Evolutionary conservation across 2,329 filamentous ascomycete species (phyloP).

Genomic region (Tolypocladium nubicola): DNA sequence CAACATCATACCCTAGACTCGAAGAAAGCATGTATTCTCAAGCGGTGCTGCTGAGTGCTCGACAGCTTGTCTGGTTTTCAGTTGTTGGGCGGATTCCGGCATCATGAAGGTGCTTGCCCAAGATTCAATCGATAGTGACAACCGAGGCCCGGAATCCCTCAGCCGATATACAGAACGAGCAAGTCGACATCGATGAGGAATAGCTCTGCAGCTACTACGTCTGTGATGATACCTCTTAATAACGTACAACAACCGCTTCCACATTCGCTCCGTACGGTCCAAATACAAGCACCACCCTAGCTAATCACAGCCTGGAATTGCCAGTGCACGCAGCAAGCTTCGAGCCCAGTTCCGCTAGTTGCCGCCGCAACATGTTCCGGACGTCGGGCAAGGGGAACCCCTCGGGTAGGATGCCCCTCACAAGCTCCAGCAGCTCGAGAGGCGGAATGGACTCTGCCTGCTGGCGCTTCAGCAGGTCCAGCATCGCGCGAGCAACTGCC

Average conservation of each 20-base stretch:
- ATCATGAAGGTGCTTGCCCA: no score
- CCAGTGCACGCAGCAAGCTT: neutral
- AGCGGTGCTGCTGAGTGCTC: neutral
- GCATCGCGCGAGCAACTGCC: neutral
- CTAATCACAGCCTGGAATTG: neutral
- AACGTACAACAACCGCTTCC: neutral
- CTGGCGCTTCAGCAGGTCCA: neutral
- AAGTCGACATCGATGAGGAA: neutral
- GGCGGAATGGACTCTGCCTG: neutral
- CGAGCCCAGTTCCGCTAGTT: neutral
- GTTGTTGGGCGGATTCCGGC: neutral
- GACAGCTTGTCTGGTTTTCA: neutral
- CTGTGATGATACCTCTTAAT: neutral
- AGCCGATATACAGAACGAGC: neutral
- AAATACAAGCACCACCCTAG: neutral
- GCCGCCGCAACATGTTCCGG: neutral
- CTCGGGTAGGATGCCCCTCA: neutral
- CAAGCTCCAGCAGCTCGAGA: neutral
- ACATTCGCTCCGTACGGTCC: neutral
- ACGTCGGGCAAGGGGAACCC: neutral
- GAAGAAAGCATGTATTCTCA: no score
- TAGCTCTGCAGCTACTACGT: neutral
- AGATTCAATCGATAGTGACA: neutral
- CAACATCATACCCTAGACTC: no score
- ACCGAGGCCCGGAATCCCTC: neutral